phyloP scores from a whole-genome alignment of 1,284 basidiomycete species.

The Cryptococcus depauperatus region DNA sequence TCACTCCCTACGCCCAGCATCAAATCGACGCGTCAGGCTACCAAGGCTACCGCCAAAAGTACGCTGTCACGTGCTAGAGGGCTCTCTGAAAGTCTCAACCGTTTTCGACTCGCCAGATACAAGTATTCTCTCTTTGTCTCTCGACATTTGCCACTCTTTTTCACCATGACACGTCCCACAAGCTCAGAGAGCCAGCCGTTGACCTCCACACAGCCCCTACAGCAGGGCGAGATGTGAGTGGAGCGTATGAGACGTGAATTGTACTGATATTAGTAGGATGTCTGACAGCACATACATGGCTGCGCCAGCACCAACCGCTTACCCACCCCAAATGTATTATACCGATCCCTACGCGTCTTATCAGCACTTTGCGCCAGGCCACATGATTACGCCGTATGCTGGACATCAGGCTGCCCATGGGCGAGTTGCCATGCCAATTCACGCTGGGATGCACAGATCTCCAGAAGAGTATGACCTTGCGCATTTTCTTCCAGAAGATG shows the following conservation, averaged over 20 bases:
- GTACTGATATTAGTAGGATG: slow-evolving; percentile 6
- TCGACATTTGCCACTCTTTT: background rate
- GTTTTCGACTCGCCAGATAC: background rate
- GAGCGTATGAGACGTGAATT: too few relatives aligned
- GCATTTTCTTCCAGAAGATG: slow-evolving; percentile 16
- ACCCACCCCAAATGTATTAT: slow-evolving; percentile 11
- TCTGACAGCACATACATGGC: slow-evolving; percentile 12
- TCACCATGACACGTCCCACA: slow-evolving; percentile 12
- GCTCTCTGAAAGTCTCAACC: background rate
- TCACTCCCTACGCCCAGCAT: background rate
- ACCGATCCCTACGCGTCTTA: slow-evolving; percentile 8
- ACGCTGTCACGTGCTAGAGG: background rate
- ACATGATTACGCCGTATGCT: slow-evolving; percentile 17
- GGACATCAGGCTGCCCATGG: slow-evolving; percentile 18
- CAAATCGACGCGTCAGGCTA: background rate
- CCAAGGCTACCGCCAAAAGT: background rate
- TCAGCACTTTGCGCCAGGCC: slow-evolving; percentile 11
- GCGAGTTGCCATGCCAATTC: slow-evolving; percentile 17
- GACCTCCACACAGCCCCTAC: background rate
- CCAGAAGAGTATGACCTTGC: slow-evolving; percentile 14
- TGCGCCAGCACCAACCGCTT: slow-evolving; percentile 10
- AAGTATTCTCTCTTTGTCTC: background rate
- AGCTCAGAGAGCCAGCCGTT: slow-evolving; percentile 9
- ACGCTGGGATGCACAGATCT: slow-evolving; percentile 11
- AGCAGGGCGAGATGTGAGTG: too few relatives aligned